phyloP scores from a whole-genome alignment of 805 yeast species.

The Pichia nakasei region DNA sequence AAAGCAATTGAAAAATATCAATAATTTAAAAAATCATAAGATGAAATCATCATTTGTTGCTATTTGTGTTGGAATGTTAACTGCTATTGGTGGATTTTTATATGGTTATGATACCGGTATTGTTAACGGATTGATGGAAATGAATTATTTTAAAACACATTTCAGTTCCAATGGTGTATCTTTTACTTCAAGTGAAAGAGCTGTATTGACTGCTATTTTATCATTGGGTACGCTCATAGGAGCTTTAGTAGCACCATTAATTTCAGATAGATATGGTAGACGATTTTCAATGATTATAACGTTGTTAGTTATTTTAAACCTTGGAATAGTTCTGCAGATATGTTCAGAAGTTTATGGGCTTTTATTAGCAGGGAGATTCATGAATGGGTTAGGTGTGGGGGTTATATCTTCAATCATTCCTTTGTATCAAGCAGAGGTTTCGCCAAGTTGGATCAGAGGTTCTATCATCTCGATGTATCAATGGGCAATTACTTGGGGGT shows the following conservation, averaged over 20 bases:
- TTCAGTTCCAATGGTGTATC: conserved; percentile 38
- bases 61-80: conserved; percentile 64
- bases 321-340: conserved; percentile 68
- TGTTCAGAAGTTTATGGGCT: conserved; percentile 39
- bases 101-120: conserved; percentile 89
- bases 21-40: conserved; percentile 7
- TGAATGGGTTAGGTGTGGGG: conserved; percentile 68
- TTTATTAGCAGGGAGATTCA: conserved; percentile 64
- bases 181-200: conserved; percentile 55
- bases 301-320: conserved; percentile 52
- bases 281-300: conserved; percentile 54
- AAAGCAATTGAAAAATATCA: neutral
- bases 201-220: conserved; percentile 69
- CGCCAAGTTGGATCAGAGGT: conserved; percentile 74
- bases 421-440: conserved; percentile 74
- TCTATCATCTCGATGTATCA: conserved; percentile 74
- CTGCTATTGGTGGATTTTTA: conserved; percentile 86
- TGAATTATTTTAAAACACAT: conserved; percentile 52
- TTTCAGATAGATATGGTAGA: conserved; percentile 70
- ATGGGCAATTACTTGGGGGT: conserved; percentile 89
- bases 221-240: conserved; percentile 78
- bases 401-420: conserved; percentile 78
- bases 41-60: conserved; percentile 50
- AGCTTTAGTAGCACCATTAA: conserved; percentile 45
- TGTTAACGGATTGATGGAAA: conserved; percentile 69